phyloP scores from a whole-genome alignment of 768 basidiomycete genomes.

The Boletus vinaceobasis region DNA sequence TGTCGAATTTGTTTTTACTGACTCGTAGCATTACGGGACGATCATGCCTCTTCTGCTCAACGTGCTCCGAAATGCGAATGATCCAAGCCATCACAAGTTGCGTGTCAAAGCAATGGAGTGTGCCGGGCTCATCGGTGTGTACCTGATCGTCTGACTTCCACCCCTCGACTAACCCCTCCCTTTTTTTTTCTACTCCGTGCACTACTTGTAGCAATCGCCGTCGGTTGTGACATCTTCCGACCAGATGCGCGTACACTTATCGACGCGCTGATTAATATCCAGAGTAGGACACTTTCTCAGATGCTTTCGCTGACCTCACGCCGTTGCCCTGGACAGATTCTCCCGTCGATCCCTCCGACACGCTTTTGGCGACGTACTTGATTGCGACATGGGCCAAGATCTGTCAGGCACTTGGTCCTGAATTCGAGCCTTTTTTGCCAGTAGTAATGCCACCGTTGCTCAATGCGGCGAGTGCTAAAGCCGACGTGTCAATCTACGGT shows the following conservation, averaged over 20 bases:
- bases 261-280: slow-evolving; percentile 70
- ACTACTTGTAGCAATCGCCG: slow-evolving; percentile 65
- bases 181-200: not conserved
- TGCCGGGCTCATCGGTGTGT: slow-evolving; percentile 77
- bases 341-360: slow-evolving; percentile 67
- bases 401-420: slow-evolving; percentile 77
- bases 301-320: not conserved
- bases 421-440: slow-evolving; percentile 84
- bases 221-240: slow-evolving; percentile 75
- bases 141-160: not conserved
- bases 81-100: slow-evolving; percentile 61
- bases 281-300: slow-evolving; percentile 47
- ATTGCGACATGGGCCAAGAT: slow-evolving; percentile 85
- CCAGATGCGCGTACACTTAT: slow-evolving; percentile 69
- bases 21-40: slow-evolving; percentile 59
- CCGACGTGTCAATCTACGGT: slow-evolving; percentile 75
- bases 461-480: slow-evolving; percentile 73
- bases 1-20: not conserved
- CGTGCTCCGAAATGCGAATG: slow-evolving; percentile 70
- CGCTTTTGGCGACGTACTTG: slow-evolving; percentile 69
- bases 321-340: slow-evolving; percentile 42
- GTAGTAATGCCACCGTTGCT: slow-evolving; percentile 81
- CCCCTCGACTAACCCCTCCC: not conserved
- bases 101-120: slow-evolving; percentile 89
- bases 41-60: slow-evolving; percentile 82